Base-by-base conservation (phyloP, 768 basidiomycete genomes). In the Lactarius quietus region DNA sequence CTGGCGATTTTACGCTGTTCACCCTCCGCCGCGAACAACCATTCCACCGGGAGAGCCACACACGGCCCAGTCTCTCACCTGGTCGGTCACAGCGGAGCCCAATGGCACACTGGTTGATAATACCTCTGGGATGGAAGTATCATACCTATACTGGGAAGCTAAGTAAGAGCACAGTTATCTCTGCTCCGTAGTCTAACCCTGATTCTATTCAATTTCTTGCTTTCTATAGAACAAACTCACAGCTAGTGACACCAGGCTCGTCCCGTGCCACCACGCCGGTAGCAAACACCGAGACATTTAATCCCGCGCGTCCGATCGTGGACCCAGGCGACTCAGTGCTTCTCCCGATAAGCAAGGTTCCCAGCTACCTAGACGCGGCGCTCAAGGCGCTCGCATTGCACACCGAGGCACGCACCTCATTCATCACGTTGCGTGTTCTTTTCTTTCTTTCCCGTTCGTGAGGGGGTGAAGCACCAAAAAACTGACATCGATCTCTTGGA, bases 381-480 rank as follows among this genome's bases (percentile, higher is more conserved):
- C 67, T 68, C 31, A 65, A 65, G 8, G 68, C 70, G 7, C 74
- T 83, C 1, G 73, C 76, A 0, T 76, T 82, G 7, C 75, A 82
- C 64, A 76, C 73, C 0, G 77, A 80, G 63, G 81, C 80, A 0
- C 73, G 79, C 54, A 79, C 77, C 26, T 78, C 78, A 10, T 83
- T 83, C 71, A 79, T 83, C 66, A 81, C 80, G 77, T 80, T 80
- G 64, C 23, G 76, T 33, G 12, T 15, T 39, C 2, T n/a, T 14
- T n/a, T n/a, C 2, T 58, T 38, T 23, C 28, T 78, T 77, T 36
- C 8, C 23, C 35, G n/a, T 43, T 9, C 20, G 0, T 10, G 43
- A 9, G 43, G 5, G 36, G 36, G 36, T 2, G 36, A 36, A 36
- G 10, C 7, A 7, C 45, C 9, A 20, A 48, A 14, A 43, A n/a